Conservation (phyloP, 1,284 basidiomycete species). For the Paramarasmius palmivorus region DNA sequence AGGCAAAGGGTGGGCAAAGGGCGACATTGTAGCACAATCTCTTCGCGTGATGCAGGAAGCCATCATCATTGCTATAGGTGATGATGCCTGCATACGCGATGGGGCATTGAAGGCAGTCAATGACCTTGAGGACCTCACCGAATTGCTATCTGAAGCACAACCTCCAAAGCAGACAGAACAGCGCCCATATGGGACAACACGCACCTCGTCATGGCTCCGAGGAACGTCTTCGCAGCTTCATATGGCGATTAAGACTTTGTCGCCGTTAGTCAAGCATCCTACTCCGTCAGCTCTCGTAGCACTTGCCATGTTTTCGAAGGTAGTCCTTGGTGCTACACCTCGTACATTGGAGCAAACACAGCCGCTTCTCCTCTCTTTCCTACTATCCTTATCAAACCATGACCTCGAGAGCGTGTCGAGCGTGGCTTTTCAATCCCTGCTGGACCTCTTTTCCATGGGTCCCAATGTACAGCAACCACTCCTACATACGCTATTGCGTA, state of each 20-base stretch:
- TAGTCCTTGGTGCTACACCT: conserved; percentile 53
- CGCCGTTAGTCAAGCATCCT: conserved; percentile 64
- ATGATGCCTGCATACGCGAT: conserved; percentile 63
- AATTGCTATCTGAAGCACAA: conserved; percentile 27
- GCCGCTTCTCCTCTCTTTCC: conserved; percentile 66
- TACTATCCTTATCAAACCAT: conserved; percentile 63
- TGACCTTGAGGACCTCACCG: conserved; percentile 62
- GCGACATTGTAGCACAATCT: conserved; percentile 61
- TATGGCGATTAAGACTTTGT: conserved; percentile 64
- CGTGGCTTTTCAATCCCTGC: conserved; percentile 48
- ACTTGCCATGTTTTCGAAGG: conserved; percentile 54
- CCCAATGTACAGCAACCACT: conserved; percentile 46
- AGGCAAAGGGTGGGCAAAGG: conserved; percentile 61
- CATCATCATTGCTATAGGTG: conserved; percentile 59
- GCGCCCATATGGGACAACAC: conserved; percentile 44
- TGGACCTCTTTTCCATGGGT: conserved; percentile 43
- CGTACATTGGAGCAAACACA: conserved; percentile 65
- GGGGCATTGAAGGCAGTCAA: conserved; percentile 55
- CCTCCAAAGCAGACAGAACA: conserved; percentile 10
- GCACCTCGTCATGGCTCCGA: conserved; percentile 60
- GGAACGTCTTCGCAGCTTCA: conserved; percentile 69
- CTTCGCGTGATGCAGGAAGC: conserved; percentile 58
- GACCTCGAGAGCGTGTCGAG: conserved; percentile 53
- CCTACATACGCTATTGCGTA: conserved; percentile 53
- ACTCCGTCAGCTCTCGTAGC: conserved; percentile 61